Percentiles rank a stretch among this genome's conserved stretches.
Conservation (phyloP, 202 grass and related monocot genomes). For the Panicum virgatum region DNA sequence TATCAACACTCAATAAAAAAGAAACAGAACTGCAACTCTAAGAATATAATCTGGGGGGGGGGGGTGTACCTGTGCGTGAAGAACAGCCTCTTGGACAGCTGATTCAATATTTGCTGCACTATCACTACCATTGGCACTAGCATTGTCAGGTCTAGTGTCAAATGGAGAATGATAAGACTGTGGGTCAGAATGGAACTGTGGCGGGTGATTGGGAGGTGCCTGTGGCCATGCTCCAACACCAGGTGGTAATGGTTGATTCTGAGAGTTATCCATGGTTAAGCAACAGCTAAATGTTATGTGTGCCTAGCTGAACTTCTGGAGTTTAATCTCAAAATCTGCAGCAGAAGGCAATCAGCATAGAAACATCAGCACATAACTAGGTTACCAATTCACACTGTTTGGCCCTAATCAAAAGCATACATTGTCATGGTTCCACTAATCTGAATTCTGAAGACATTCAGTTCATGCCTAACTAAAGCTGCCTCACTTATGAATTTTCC, state of each 20-base stretch:
- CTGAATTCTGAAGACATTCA: background rate
- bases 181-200: slow-evolving; percentile 26
- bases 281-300: background rate
- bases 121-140: background rate
- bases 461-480: background rate
- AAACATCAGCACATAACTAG: slow-evolving; percentile 25
- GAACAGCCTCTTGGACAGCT: slow-evolving; percentile 75
- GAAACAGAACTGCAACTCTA: slow-evolving; percentile 22
- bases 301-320: background rate
- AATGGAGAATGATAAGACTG: slow-evolving; percentile 36
- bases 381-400: background rate
- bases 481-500: background rate
- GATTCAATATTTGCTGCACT: slow-evolving; percentile 54
- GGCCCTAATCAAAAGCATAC: background rate
- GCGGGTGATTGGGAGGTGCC: slow-evolving; percentile 24
- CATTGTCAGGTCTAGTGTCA: slow-evolving; percentile 11
- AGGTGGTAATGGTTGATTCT: slow-evolving; percentile 60
- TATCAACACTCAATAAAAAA: slow-evolving; percentile 37
- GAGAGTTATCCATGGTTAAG: slow-evolving; percentile 43
- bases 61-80: slow-evolving; percentile 86
- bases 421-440: background rate
- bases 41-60: slow-evolving; percentile 35
- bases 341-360: slow-evolving; percentile 9
- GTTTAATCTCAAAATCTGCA: slow-evolving; percentile 16
- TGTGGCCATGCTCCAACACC: slow-evolving; percentile 47